A percentile compares a stretch with the other conserved stretches of the same genome.
Evolutionary conservation across 768 basidiomycete genomes (phyloP).

Genomic region (Panaeolus cyanescens): DNA sequence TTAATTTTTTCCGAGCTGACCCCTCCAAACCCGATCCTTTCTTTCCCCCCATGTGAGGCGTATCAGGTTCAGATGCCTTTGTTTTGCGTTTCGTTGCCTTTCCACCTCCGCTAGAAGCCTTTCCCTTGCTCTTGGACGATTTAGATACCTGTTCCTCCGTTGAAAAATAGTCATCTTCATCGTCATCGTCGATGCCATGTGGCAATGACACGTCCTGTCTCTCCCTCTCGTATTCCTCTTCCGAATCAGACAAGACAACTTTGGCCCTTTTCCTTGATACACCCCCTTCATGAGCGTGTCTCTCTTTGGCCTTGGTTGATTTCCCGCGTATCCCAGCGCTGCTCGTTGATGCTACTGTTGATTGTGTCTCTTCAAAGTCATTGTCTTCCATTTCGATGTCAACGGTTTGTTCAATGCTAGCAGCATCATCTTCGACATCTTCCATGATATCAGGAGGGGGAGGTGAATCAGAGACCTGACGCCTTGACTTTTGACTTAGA

Average conservation of each 20-base stretch:
- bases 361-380: not conserved
- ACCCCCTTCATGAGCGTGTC: not conserved
- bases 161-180: slow-evolving; percentile 24
- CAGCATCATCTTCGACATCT: not conserved
- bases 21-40: slow-evolving; percentile 4
- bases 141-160: slow-evolving; percentile 26
- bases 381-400: not conserved
- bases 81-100: slow-evolving; percentile 23
- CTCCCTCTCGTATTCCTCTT: slow-evolving; percentile 21
- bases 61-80: slow-evolving; percentile 17
- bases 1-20: slow-evolving; percentile 27
- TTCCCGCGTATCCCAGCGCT: not conserved
- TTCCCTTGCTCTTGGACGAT: slow-evolving; percentile 31
- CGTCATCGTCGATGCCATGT: slow-evolving; percentile 18
- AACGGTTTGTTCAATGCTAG: not conserved
- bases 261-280: slow-evolving; percentile 21
- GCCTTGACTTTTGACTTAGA: not conserved
- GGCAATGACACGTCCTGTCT: slow-evolving; percentile 16
- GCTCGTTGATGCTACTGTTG: not conserved
- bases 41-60: slow-evolving; percentile 12
- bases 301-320: slow-evolving; percentile 11
- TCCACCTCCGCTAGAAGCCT: slow-evolving; percentile 8
- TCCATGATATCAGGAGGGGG: not conserved
- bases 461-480: not conserved
- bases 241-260: slow-evolving; percentile 20